These are phyloP conservation scores for Blastobotrys persicus DNA, from an alignment of 1,139 yeast genomes.

Conservation along the genomic window DNA sequence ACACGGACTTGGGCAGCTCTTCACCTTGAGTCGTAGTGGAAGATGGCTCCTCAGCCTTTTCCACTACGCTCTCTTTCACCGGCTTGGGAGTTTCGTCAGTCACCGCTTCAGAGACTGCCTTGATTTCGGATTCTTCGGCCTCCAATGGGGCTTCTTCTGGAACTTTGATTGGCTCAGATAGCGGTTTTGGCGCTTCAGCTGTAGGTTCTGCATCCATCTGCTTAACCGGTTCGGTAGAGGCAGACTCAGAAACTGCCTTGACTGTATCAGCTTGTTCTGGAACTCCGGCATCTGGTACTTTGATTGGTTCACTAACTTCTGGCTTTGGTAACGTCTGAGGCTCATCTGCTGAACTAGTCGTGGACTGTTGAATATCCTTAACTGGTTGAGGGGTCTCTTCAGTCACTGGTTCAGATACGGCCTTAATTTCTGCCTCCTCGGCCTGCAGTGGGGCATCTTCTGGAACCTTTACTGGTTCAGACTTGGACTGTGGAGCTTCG, in stretches of 20 bases:
- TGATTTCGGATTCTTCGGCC: slow-evolving; percentile 8
- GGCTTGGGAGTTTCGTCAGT: slow-evolving; percentile 11
- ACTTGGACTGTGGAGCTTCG: slow-evolving; percentile 3
- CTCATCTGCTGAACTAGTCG: slow-evolving; percentile 1
- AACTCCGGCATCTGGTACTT: slow-evolving; percentile 3
- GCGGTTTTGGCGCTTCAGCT: slow-evolving; percentile 7
- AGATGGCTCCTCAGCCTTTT: slow-evolving; percentile 8
- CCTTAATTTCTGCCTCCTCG: slow-evolving; percentile 1
- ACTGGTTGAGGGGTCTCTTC: slow-evolving; percentile 6
- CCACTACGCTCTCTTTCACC: slow-evolving; percentile 12
- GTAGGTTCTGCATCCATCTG: slow-evolving; percentile 9
- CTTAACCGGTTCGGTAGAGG: slow-evolving; percentile 11
- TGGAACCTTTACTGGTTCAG: slow-evolving; percentile 3
- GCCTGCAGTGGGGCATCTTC: not conserved
- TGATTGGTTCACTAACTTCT: slow-evolving; percentile 11
- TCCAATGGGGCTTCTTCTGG: slow-evolving; percentile 3
- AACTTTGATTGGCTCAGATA: slow-evolving; percentile 13
- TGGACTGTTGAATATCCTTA: slow-evolving; percentile 10
- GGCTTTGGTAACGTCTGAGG: slow-evolving; percentile 2
- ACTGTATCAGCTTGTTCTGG: slow-evolving; percentile 3
- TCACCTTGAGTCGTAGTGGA: slow-evolving; percentile 10
- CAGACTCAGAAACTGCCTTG: slow-evolving; percentile 4
- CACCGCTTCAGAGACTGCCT: slow-evolving; percentile 13
- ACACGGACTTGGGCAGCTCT: slow-evolving; percentile 10
- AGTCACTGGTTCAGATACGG: slow-evolving; percentile 6